Evolutionary conservation across 441 rosid genomes (phyloP).

Genomic region (Gossypium gossypioides): DNA sequence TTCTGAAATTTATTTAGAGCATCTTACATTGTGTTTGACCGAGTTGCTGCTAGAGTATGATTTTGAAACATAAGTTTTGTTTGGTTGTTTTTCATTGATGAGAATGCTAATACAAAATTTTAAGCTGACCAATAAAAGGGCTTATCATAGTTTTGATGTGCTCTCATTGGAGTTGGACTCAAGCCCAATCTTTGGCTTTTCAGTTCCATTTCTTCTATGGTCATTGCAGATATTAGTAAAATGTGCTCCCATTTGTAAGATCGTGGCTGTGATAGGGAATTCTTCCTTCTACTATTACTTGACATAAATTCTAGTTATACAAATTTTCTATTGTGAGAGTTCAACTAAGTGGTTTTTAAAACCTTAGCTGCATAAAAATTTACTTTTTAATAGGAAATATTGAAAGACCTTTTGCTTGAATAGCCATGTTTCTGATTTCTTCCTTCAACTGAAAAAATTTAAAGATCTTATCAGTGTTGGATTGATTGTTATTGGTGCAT

Average conservation of each 20-base stretch:
- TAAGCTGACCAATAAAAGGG: not conserved
- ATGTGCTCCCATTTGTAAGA: not conserved
- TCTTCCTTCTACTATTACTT: not conserved
- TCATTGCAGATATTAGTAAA: not conserved
- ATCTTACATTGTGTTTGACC: not conserved
- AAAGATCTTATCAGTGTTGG: conserved; percentile 75
- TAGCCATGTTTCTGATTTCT: conserved; percentile 25
- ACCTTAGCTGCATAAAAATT: not conserved
- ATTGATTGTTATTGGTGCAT: conserved; percentile 74
- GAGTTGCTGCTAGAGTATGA: not conserved
- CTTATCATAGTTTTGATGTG: not conserved
- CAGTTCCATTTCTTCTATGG: not conserved
- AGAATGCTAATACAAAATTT: not conserved
- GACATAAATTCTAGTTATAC: not conserved
- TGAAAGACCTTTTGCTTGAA: conserved; percentile 13
- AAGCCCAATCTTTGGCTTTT: not conserved
- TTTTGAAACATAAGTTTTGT: not conserved
- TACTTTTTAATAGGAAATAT: conserved; percentile 1
- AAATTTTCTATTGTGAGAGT: not conserved
- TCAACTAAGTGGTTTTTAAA: not conserved
- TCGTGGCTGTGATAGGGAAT: not conserved
- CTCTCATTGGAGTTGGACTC: not conserved
- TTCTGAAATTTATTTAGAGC: not conserved
- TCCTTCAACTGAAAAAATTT: conserved; percentile 29
- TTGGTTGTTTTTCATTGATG: not conserved